A percentile compares a stretch with the other conserved stretches of the same genome.
Conservation (phyloP, 164 flowering plant species). For the Nymphaea thermarum region DNA sequence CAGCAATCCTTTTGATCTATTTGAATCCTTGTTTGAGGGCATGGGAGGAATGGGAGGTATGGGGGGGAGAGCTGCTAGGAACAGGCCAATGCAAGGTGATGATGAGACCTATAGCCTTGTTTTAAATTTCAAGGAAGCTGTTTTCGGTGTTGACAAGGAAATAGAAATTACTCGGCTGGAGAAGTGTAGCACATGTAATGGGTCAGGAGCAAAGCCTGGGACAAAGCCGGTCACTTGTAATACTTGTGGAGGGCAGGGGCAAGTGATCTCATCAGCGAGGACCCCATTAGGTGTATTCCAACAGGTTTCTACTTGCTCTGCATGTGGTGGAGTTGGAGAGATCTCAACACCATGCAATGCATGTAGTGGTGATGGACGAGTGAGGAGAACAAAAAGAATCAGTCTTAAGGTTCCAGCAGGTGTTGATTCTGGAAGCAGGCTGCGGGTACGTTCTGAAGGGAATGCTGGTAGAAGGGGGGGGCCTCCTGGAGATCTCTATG, state of each 20-base stretch:
- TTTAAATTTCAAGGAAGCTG: constrained; percentile 78
- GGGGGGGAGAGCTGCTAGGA: constrained; percentile 50
- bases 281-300: constrained; percentile 92
- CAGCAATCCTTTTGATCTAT: constrained; percentile 83
- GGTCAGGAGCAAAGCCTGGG: constrained; percentile 91
- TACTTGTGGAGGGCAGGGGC: constrained; percentile 94
- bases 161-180: constrained; percentile 81
- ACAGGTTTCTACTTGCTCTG: constrained; percentile 76
- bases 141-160: constrained; percentile 87
- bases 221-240: constrained; percentile 55
- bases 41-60: constrained; percentile 67
- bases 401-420: constrained; percentile 72
- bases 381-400: constrained; percentile 70
- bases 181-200: constrained; percentile 75
- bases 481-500: constrained; percentile 80
- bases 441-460: constrained; percentile 83
- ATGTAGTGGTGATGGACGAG: constrained; percentile 88
- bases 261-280: constrained; percentile 68
- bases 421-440: constrained; percentile 79
- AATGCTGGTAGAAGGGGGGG: constrained; percentile 86
- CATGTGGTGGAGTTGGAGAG: constrained; percentile 82
- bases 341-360: constrained; percentile 65
- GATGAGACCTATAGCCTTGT: constrained; percentile 68
- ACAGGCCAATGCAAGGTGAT: constrained; percentile 66
- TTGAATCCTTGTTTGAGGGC: constrained; percentile 74